phyloP scores from a whole-genome alignment of 352 stramenopile genomes.

The Phytophthora agathidicida region DNA sequence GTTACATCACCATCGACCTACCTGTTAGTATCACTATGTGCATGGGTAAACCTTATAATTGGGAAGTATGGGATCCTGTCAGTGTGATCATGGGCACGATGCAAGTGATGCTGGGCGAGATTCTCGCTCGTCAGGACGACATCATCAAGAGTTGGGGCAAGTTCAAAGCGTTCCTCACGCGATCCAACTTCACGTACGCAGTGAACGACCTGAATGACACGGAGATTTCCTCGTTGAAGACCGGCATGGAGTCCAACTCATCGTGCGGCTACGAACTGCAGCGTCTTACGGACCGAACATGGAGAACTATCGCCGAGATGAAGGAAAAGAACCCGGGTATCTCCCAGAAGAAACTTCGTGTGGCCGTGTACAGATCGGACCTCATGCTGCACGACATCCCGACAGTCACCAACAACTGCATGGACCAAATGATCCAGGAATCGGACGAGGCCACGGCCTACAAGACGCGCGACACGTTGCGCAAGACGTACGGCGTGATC shows the following conservation, averaged over 20 bases:
- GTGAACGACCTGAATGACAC: constrained; percentile 41
- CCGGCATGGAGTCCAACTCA: constrained; percentile 31
- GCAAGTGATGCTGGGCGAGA: constrained; percentile 29
- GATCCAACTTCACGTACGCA: constrained; percentile 35
- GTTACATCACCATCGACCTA: constrained; percentile 41
- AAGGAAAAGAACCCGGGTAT: constrained; percentile 23
- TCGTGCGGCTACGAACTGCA: constrained; percentile 48
- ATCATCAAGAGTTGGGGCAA: constrained; percentile 28
- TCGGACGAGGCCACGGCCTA: constrained; percentile 36
- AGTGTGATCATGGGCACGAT: constrained; percentile 32
- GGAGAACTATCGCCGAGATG: constrained; percentile 35
- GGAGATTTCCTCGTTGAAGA: constrained; percentile 43
- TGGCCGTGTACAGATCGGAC: constrained; percentile 33
- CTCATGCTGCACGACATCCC: constrained; percentile 41
- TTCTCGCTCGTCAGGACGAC: constrained; percentile 23
- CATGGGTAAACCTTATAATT: constrained; percentile 28
- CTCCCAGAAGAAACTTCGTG: constrained; percentile 15
- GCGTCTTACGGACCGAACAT: constrained; percentile 36
- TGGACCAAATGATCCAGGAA: constrained; percentile 38
- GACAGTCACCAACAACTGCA: constrained; percentile 41
- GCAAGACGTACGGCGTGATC: constrained; percentile 39
- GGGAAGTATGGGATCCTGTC: constrained; percentile 25
- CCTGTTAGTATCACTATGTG: constrained; percentile 40
- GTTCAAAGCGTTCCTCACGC: constrained; percentile 32
- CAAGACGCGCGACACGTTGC: constrained; percentile 34